phyloP scores from a whole-genome alignment of 2,329 filamentous ascomycete species.

The Talaromyces piceae region DNA sequence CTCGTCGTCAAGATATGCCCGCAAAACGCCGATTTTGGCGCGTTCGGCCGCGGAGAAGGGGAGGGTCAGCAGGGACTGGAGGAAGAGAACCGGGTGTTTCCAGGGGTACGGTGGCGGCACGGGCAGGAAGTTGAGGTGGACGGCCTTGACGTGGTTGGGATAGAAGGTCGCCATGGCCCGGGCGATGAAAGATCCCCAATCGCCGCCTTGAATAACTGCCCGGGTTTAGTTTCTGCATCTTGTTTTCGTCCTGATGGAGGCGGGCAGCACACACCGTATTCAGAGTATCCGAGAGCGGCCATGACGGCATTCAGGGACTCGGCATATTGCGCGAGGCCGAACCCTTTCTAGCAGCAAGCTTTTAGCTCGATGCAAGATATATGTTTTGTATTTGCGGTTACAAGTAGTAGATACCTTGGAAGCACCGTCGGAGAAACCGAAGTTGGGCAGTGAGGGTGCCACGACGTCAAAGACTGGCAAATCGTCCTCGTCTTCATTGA shows the following conservation, averaged over 20 bases:
- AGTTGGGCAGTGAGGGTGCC: slow-evolving; percentile 50
- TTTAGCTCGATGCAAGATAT: no score
- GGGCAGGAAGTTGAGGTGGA: slow-evolving; percentile 54
- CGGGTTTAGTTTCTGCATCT: neutral
- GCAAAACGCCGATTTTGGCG: slow-evolving; percentile 16
- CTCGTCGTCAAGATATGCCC: slow-evolving; percentile 19
- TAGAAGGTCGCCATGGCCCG: slow-evolving; percentile 55
- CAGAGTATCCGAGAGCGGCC: slow-evolving; percentile 56
- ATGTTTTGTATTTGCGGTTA: neutral
- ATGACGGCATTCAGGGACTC: slow-evolving; percentile 62
- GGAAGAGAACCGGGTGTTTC: slow-evolving; percentile 49
- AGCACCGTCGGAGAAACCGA: slow-evolving; percentile 46
- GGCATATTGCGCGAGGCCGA: slow-evolving; percentile 54
- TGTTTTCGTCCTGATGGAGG: neutral
- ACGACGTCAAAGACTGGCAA: slow-evolving; percentile 47
- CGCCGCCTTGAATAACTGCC: slow-evolving; percentile 52
- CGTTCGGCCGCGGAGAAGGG: slow-evolving; percentile 23
- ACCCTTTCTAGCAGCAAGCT: slow-evolving; percentile 44
- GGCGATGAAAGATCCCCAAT: slow-evolving; percentile 62
- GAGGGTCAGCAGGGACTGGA: slow-evolving; percentile 19
- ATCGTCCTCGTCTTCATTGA: slow-evolving; percentile 20
- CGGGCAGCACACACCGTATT: slow-evolving; percentile 41
- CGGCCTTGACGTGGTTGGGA: slow-evolving; percentile 49
- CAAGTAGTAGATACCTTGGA: slow-evolving; percentile 18
- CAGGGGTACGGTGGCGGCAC: slow-evolving; percentile 44